Conservation (phyloP, 495 filamentous ascomycete genomes). For the Aspergillus nidulans region DNA sequence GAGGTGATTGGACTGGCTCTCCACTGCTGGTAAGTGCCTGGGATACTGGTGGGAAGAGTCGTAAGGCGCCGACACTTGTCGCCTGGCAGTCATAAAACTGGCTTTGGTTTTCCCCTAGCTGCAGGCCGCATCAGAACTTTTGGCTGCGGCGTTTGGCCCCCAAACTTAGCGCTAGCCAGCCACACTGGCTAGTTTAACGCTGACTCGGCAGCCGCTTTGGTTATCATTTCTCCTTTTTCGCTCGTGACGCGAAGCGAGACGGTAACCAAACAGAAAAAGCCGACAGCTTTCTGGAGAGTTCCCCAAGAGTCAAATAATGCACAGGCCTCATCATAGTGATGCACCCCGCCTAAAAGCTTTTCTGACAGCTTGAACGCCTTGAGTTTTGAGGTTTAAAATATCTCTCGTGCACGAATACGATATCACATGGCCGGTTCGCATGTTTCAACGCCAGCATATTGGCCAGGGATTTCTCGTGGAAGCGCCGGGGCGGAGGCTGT, state of each 20-base stretch:
- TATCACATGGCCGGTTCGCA: constrained; percentile 14
- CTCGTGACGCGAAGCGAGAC: neutral
- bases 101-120: constrained; percentile 3
- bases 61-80: constrained; percentile 1
- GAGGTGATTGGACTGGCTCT: neutral
- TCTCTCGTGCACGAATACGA: constrained; percentile 7
- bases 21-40: neutral
- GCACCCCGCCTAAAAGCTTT: neutral
- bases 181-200: constrained; percentile 12
- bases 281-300: constrained; percentile 16
- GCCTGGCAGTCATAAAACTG: neutral
- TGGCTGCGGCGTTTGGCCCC: constrained; percentile 10
- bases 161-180: constrained; percentile 14
- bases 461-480: constrained; percentile 4
- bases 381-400: neutral
- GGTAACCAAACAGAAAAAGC: neutral
- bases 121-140: constrained; percentile 8
- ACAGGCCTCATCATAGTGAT: neutral
- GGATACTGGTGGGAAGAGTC: neutral
- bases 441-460: constrained; percentile 8
- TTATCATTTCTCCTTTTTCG: constrained; percentile 10
- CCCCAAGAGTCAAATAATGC: neutral
- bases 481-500: constrained; percentile 11
- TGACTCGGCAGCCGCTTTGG: constrained; percentile 9
- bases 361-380: neutral